Conservation (phyloP, 2,329 filamentous ascomycete species). For the Colletotrichum sp. region DNA sequence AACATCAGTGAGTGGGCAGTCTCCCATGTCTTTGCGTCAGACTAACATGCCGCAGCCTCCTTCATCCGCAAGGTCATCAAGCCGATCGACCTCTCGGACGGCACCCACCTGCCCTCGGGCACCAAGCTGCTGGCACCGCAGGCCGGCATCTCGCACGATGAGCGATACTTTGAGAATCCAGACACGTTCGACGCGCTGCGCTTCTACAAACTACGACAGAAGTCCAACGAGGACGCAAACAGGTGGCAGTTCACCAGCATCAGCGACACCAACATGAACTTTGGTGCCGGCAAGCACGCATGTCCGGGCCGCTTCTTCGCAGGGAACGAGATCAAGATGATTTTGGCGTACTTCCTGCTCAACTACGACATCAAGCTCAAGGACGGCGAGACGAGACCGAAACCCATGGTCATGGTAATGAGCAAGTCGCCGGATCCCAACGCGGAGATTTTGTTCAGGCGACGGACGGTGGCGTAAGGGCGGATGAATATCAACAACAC, state of each 20-base stretch:
- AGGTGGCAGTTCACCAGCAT: conserved; percentile 48
- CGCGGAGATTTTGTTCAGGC: conserved; percentile 42
- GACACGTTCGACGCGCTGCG: conserved; percentile 52
- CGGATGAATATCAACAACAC: background rate
- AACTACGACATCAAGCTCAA: conserved; percentile 46
- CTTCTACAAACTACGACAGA: conserved; percentile 49
- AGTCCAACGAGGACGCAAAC: conserved; percentile 39
- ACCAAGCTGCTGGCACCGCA: conserved; percentile 46
- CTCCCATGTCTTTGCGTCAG: background rate
- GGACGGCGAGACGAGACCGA: conserved; percentile 40
- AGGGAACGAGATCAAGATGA: conserved; percentile 48
- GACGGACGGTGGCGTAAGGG: conserved; percentile 27
- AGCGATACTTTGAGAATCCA: conserved; percentile 41
- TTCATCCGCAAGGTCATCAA: conserved; percentile 51
- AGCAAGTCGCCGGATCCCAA: conserved; percentile 45
- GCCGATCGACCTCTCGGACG: conserved; percentile 49
- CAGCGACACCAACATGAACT: conserved; percentile 46
- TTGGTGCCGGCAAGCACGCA: conserved; percentile 51
- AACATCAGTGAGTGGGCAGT: conserved; percentile 43
- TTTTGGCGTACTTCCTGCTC: conserved; percentile 44
- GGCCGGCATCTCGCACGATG: conserved; percentile 45
- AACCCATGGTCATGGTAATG: conserved; percentile 41
- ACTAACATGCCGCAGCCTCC: conserved; percentile 36
- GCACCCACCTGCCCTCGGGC: conserved; percentile 45
- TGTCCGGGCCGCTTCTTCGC: conserved; percentile 55